Evolutionary conservation across 768 basidiomycete species (phyloP), one percentile per base, ranked within the genome.

Genomic region (Saitozyma sp.): DNA sequence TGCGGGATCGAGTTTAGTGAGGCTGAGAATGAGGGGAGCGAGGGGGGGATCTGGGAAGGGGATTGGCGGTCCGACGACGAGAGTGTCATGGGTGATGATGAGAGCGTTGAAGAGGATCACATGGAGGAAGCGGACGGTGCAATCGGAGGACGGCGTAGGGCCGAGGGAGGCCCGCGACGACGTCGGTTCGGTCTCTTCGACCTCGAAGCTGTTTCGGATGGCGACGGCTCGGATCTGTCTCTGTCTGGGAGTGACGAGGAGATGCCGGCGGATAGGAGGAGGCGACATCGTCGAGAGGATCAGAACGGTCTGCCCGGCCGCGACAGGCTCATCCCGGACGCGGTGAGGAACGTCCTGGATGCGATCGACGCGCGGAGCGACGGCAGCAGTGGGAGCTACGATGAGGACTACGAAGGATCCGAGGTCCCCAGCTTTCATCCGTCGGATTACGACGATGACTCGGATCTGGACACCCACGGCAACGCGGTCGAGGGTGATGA

Each of bases 1-100:
- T 73, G 71, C 56, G 67, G 59, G 17, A 55, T 61, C 10, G 62
- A 66, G 17, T 73, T 73, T 37, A 66, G 66, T 52, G 69, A 73
- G 53, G 62, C 56, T 17, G 66, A 64, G 10, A 42, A 39, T 48
- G 58, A 55, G 52, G 63, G 37, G 41, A 59, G 54, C 20, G 43
- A 53, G n/a, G n/a, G 19, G 59, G 29, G 2, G 29, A 29, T 29
- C 29, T 29, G 42, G 8, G 6, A 79, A 76, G n/a, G 45, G 50
- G 11, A 10, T 16, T 10, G 49, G 40, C 11, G 82, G 43, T 51
- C 53, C 4, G 62, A 59, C 11, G 56, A 49, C 46, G 48, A 50
- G 40, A 20, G 39, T 46, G 53, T 56, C 56, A n/a, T 37, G 11
- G 53, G 52, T 10, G 56, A 48, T 40, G 58, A 52, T 17, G 64